Evolutionary conservation across 768 basidiomycete genomes (phyloP).

Genomic region (Chalciporus piperatus): DNA sequence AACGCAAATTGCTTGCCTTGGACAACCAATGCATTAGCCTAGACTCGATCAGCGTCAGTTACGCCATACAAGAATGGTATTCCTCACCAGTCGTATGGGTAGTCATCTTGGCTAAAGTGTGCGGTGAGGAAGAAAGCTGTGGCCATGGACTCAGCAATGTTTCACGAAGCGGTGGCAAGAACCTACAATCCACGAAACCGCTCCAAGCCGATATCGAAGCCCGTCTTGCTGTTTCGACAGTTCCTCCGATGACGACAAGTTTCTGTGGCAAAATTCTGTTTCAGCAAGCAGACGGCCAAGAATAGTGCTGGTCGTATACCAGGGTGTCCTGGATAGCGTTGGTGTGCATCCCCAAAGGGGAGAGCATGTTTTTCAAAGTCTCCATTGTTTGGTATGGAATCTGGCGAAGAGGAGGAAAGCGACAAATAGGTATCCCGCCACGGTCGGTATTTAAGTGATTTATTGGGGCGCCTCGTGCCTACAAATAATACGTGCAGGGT

Average conservation of each 20-base stretch:
- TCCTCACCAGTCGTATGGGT: conserved; percentile 78
- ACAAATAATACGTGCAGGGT: conserved; percentile 28
- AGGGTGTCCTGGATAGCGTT: conserved; percentile 77
- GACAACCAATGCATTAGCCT: conserved; percentile 91
- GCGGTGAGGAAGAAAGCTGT: conserved; percentile 84
- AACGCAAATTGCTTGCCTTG: conserved; percentile 47
- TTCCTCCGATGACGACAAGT: conserved; percentile 88
- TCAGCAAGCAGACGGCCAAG: background rate
- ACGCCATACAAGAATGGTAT: background rate
- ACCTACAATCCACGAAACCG: conserved; percentile 79
- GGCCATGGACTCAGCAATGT: conserved; percentile 23
- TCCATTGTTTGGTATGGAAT: conserved; percentile 51
- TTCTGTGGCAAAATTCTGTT: conserved; percentile 45
- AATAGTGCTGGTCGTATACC: conserved; percentile 37
- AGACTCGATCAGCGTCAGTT: conserved; percentile 6
- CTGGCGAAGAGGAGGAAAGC: conserved; percentile 35
- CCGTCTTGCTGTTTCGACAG: conserved; percentile 80
- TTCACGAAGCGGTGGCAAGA: background rate
- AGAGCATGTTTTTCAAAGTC: conserved; percentile 64
- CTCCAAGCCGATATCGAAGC: conserved; percentile 85
- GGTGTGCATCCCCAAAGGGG: conserved; percentile 66
- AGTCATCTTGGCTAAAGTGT: conserved; percentile 85
- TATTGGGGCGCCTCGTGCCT: conserved; percentile 33
- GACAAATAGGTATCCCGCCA: conserved; percentile 28
- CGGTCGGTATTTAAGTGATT: conserved; percentile 39